Evolutionary conservation across 202 grass and related monocot genomes (phyloP), one percentile per base, ranked within the genome.

Genomic region (Cymbopogon flexuosus): DNA sequence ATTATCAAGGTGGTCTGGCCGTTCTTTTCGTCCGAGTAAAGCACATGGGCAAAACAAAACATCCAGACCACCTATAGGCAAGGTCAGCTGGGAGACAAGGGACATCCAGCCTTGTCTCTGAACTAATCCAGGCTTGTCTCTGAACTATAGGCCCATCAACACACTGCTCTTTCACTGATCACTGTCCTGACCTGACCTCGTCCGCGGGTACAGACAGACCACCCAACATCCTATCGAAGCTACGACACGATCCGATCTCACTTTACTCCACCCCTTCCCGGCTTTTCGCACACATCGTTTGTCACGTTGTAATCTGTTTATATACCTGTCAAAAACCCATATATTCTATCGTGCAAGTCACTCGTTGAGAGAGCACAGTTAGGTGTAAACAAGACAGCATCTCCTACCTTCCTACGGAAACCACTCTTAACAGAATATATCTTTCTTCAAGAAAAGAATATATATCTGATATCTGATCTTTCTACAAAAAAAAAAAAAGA

Each of bases 61-160:
- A n/a, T n/a, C n/a, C n/a, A n/a, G n/a, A 68, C n/a, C n/a, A n/a
- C n/a, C n/a, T n/a, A n/a, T n/a, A n/a, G n/a, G n/a, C n/a, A n/a
- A 18, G 18, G 24, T 33, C 6, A 34, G 6, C 27, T 13, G 2
- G 23, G 34, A 21, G 29, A 49, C 39, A 49, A 30, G 29, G 61
- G 14, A 56, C 35, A 2, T 40, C 29, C 22, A 30, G 8, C 23
- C 35, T 16, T 58, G 51, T 70, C 29, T 42, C 36, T 22, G 78
- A 61, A 61, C 35, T 5, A 60, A n/a, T n/a, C n/a, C n/a, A n/a
- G n/a, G n/a, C n/a, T n/a, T n/a, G n/a, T n/a, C n/a, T 40, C 49
- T 31, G 78, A 45, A 60, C 22, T 5, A 61, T 13, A 34, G 67
- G 67, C 79, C 79, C 79, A 81, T 68, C 35, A 59, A 34, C 24